A percentile compares a stretch with the other conserved stretches of the same genome.
These are phyloP conservation scores for Stephanodiscus minutulus DNA, from an alignment of 108 stramenopile species.

Conservation along the genomic window DNA sequence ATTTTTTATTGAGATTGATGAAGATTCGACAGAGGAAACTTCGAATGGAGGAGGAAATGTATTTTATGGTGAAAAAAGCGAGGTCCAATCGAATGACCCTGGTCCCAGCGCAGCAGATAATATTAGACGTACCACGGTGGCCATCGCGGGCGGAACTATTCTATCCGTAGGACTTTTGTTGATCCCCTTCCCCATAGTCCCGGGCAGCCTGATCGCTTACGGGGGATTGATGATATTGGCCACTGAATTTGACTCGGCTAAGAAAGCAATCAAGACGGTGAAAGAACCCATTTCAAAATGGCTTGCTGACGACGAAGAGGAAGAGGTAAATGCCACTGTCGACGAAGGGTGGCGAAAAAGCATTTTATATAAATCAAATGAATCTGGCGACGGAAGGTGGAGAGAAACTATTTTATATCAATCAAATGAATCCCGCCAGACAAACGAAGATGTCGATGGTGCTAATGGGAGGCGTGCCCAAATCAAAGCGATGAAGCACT, in stretches of 20 bases:
- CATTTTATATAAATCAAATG: constrained; percentile 3
- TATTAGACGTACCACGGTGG: constrained; percentile 26
- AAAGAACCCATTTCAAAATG: constrained; percentile 16
- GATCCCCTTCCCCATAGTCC: constrained; percentile 31
- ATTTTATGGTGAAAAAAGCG: too few relatives aligned
- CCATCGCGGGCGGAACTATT: constrained; percentile 34
- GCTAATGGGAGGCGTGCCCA: constrained; percentile 5
- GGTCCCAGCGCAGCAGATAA: constrained; percentile 1
- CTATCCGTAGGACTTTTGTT: constrained; percentile 25
- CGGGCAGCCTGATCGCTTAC: constrained; percentile 31
- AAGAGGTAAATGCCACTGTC: background rate
- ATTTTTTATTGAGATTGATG: constrained; percentile 4
- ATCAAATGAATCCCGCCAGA: background rate
- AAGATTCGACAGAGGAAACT: constrained; percentile 1
- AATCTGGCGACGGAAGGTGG: constrained; percentile 12
- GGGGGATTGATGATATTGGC: constrained; percentile 38
- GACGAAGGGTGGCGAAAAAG: background rate
- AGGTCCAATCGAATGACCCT: background rate
- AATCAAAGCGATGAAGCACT: constrained; percentile 11
- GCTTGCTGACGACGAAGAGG: constrained; percentile 30
- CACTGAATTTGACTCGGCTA: constrained; percentile 38
- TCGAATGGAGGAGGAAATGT: too few relatives aligned
- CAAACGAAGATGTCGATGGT: constrained; percentile 21
- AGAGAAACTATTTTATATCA: background rate
- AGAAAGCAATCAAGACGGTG: constrained; percentile 23